Evolutionary conservation across 305 asterid species (phyloP), one percentile per base, ranked within the genome.

Genomic region (Solanum hybrid): DNA sequence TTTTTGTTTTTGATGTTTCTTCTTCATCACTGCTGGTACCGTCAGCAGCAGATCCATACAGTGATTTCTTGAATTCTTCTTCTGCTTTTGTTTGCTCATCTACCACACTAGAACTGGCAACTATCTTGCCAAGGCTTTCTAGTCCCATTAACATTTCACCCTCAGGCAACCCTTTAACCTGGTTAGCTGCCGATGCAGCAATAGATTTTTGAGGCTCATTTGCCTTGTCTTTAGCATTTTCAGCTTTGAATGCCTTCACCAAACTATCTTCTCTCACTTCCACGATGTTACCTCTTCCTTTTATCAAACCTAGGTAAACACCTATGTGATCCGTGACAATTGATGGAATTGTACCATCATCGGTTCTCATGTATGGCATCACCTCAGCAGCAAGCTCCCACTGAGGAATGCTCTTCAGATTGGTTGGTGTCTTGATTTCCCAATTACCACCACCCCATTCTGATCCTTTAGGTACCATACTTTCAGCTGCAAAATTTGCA

Each of bases 381-480:
- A 98, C 99, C 94, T 98, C 99, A 91, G 99, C 98, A 91, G 99
- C 99, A 89, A 98, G 94, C 84, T 95, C 98, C 99, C 99, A 98
- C 92, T 97, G 99, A 88, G 99, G 99, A 93, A 98, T 97, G 94
- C 94, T 95, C 95, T 97, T 98, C 94, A 97, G 92, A 94, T 95
- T 96, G 68, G 92, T 93, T 78, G 99, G 98, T 13, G 99, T 98
- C 91, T 98, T 98, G 79, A 98, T 96, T 91, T 98, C 99, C 99
- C 99, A 98, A 95, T 98, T 98, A 87, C 99, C 99, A 90, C 99
- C 99, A 78, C 99, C 99, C 99, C 99, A 98, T 94, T 98, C 99
- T 89, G 96, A 95, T 26, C 98, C 99, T 95, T 98, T 98, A 89
- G 99, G 99, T 88, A 98, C 99, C 99, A 97, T 98, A 94, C 99